phyloP scores from a whole-genome alignment of 129 eudicot species.

The Escallonia herrerae region DNA sequence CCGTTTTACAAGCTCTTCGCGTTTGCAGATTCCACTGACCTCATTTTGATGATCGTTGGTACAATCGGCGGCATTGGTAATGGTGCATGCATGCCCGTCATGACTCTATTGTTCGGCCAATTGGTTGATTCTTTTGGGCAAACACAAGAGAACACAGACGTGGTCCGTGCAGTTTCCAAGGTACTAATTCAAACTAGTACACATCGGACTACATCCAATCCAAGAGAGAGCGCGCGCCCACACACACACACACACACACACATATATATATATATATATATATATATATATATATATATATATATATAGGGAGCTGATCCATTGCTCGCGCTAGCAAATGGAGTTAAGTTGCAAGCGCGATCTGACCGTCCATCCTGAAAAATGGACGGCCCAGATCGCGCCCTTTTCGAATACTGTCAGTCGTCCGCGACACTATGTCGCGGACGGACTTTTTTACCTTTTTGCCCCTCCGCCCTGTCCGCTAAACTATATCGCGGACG shows the following conservation, averaged over 20 bases:
- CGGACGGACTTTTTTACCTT: too few relatives aligned
- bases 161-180: constrained; percentile 62
- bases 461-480: too few relatives aligned
- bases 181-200: constrained; percentile 16
- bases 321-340: too few relatives aligned
- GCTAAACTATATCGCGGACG: too few relatives aligned
- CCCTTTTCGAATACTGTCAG: too few relatives aligned
- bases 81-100: constrained; percentile 65
- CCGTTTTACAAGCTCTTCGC: constrained; percentile 79
- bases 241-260: not conserved
- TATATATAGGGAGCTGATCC: too few relatives aligned
- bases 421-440: too few relatives aligned
- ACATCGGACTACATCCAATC: not conserved
- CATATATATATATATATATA: not conserved
- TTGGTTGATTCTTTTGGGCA: constrained; percentile 63
- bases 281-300: too few relatives aligned
- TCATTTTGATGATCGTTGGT: constrained; percentile 65
- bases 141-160: constrained; percentile 27
- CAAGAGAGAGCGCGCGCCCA: too few relatives aligned
- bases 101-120: constrained; percentile 74
- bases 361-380: too few relatives aligned
- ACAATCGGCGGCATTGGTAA: constrained; percentile 68
- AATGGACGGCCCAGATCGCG: too few relatives aligned
- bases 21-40: constrained; percentile 73
- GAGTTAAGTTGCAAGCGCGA: too few relatives aligned